Evolutionary conservation across 73 alveolate genomes (phyloP).

Genomic region (Paramecium sexaurelia): DNA sequence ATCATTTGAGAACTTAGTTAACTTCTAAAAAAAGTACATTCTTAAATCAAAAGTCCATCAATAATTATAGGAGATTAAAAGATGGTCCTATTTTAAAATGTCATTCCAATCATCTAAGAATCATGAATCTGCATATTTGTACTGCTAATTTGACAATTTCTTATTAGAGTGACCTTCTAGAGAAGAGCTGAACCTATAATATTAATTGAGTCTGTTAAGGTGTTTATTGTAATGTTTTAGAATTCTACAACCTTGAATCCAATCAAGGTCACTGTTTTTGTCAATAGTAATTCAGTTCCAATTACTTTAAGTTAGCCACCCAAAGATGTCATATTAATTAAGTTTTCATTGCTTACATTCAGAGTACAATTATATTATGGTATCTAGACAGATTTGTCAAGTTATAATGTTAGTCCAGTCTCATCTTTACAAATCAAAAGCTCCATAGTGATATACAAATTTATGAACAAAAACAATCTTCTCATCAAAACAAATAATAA

Average conservation of each 20-base stretch:
- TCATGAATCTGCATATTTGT: background rate
- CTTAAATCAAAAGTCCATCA: background rate
- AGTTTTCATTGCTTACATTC: background rate
- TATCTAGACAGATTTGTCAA: background rate
- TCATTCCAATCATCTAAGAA: background rate
- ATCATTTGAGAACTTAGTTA: background rate
- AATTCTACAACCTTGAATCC: background rate
- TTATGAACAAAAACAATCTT: constrained; percentile 23
- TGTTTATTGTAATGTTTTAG: background rate
- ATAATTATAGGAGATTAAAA: background rate
- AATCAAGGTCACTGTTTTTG: background rate
- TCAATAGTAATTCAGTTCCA: background rate
- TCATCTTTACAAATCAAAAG: background rate
- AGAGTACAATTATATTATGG: constrained; percentile 4
- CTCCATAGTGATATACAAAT: background rate
- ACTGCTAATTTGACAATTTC: background rate
- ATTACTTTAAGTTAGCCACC: constrained; percentile 11
- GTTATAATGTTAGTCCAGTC: background rate
- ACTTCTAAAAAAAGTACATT: background rate
- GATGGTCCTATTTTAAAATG: background rate
- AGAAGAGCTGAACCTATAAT: background rate
- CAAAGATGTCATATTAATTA: constrained; percentile 13
- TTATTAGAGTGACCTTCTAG: background rate
- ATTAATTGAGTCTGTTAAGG: background rate
- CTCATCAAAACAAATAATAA: constrained; percentile 32